Conservation (phyloP, 176 grass and related monocot species). For the Alloteropsis semialata region DNA sequence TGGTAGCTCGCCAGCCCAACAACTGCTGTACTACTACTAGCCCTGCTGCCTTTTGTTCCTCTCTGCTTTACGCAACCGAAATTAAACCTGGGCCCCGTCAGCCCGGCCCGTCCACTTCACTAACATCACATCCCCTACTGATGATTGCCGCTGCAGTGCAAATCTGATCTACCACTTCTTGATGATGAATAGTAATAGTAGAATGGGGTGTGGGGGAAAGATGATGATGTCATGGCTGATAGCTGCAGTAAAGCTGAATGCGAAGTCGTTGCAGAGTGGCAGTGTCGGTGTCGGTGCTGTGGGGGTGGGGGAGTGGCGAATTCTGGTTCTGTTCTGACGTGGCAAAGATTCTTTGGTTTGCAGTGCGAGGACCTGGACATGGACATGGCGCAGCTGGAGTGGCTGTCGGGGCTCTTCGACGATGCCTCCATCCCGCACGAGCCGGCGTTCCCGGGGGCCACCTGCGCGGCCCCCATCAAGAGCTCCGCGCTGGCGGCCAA, state of each 20-base stretch:
- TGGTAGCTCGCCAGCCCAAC: conserved; percentile 40
- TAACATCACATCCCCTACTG: neutral
- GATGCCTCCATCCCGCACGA: conserved; percentile 67
- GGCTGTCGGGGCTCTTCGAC: conserved; percentile 74
- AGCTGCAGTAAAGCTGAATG: neutral
- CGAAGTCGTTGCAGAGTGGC: neutral
- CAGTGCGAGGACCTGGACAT: conserved; percentile 88
- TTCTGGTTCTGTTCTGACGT: neutral
- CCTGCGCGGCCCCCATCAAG: conserved; percentile 27
- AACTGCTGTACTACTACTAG: conserved; percentile 1
- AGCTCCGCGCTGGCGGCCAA: conserved; percentile 29
- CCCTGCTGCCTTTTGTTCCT: neutral
- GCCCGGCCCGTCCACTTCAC: too few relatives aligned
- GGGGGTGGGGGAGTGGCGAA: neutral
- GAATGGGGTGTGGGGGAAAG: neutral
- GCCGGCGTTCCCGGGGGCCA: conserved; percentile 21
- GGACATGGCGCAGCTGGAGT: conserved; percentile 92
- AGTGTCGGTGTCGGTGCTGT: neutral
- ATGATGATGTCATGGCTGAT: conserved; percentile 12
- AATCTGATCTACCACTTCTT: neutral
- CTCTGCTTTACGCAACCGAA: conserved; percentile 40
- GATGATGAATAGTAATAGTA: neutral
- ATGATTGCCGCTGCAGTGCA: neutral
- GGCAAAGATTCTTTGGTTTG: neutral
- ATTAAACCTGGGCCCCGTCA: conserved; percentile 10